Evolutionary conservation across 768 basidiomycete species (phyloP).

Genomic region (Rhizopogon salebrosus): DNA sequence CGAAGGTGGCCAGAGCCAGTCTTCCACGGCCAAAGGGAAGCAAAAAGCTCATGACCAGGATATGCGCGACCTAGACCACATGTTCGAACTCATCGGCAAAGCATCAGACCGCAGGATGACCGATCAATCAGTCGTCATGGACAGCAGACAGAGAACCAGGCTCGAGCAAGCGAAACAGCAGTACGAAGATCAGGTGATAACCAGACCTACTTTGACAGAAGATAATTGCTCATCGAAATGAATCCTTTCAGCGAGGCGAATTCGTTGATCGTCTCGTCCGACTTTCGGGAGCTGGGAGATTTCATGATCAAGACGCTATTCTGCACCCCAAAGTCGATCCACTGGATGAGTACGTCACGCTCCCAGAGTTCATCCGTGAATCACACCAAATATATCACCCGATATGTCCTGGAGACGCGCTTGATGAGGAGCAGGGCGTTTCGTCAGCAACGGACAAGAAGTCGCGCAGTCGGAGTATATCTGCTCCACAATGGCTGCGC

Average conservation of each 20-base stretch:
- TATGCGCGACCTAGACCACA: slow-evolving; percentile 58
- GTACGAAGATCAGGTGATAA: slow-evolving; percentile 60
- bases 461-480: slow-evolving; percentile 45
- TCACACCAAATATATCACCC: slow-evolving; percentile 29
- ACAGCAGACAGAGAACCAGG: slow-evolving; percentile 50
- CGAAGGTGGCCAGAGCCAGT: slow-evolving; percentile 26
- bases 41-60: slow-evolving; percentile 40
- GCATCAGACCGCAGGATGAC: slow-evolving; percentile 63
- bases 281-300: slow-evolving; percentile 68
- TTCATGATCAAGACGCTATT: slow-evolving; percentile 76
- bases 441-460: slow-evolving; percentile 21
- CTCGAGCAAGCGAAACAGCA: slow-evolving; percentile 52
- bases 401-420: slow-evolving; percentile 2
- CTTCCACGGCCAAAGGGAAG: slow-evolving; percentile 34
- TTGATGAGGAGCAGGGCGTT: slow-evolving; percentile 11
- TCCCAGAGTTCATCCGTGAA: slow-evolving; percentile 64
- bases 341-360: slow-evolving; percentile 28
- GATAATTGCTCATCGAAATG: slow-evolving; percentile 5
- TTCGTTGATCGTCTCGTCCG: slow-evolving; percentile 72
- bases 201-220: not conserved
- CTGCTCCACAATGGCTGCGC: slow-evolving; percentile 57
- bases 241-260: slow-evolving; percentile 50
- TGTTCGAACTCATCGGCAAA: slow-evolving; percentile 65
- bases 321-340: slow-evolving; percentile 10
- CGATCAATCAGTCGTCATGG: slow-evolving; percentile 67